These are phyloP conservation scores for Nematocida ironsii DNA, from an alignment of 371 early-diverging fungal species.

Conservation along the genomic window DNA sequence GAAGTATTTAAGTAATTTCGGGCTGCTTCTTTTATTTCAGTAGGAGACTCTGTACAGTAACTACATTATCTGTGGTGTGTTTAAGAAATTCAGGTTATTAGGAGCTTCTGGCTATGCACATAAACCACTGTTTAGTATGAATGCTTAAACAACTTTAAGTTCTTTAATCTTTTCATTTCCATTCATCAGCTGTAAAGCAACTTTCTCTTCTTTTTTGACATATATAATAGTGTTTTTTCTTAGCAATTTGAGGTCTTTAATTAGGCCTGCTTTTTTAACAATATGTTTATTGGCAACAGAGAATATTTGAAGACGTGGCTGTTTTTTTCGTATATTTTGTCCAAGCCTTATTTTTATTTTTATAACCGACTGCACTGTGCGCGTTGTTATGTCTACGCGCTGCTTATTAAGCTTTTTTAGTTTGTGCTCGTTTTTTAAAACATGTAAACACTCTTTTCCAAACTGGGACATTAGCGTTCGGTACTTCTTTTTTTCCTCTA, in stretches of 20 bases:
- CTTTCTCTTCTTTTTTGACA: background rate
- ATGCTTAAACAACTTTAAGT: too few species aligned
- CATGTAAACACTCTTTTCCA: background rate
- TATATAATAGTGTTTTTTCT: constrained; percentile 32
- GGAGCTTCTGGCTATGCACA: too few species aligned
- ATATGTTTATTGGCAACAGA: background rate
- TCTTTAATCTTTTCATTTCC: background rate
- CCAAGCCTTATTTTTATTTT: constrained; percentile 22
- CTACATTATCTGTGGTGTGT: too few species aligned
- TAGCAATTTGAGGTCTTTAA: background rate
- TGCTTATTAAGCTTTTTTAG: background rate
- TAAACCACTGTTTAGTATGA: too few species aligned
- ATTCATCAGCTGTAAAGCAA: background rate
- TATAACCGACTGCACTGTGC: background rate
- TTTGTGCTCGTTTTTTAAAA: constrained; percentile 11
- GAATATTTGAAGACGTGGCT: constrained; percentile 1
- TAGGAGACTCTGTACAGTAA: too few species aligned
- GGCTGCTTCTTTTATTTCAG: too few species aligned
- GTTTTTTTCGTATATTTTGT: constrained; percentile 8
- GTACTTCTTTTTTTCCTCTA: constrained; percentile 12
- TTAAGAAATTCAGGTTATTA: too few species aligned
- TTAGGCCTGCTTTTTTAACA: background rate
- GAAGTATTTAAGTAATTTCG: too few species aligned
- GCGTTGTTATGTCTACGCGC: background rate
- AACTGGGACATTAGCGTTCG: background rate